Conservation (phyloP, 2,329 filamentous ascomycete genomes). For the Alternaria atra region DNA sequence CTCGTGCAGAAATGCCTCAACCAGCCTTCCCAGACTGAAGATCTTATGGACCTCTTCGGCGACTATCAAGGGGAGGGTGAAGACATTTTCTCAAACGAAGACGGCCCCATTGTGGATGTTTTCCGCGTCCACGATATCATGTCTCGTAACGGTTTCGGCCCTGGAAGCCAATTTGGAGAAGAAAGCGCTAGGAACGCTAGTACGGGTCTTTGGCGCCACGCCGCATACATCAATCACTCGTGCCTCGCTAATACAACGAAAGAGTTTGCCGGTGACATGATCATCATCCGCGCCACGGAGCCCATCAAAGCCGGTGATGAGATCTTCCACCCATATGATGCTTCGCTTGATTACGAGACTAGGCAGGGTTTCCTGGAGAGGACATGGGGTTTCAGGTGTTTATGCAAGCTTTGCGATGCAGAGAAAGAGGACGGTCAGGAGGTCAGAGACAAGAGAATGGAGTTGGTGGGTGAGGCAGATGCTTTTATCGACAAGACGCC, state of each 20-base stretch:
- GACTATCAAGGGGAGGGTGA: slow-evolving; percentile 52
- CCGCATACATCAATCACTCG: slow-evolving; percentile 57
- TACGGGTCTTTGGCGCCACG: slow-evolving; percentile 53
- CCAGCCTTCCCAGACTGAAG: slow-evolving; percentile 49
- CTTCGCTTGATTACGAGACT: slow-evolving; percentile 44
- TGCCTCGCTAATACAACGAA: slow-evolving; percentile 54
- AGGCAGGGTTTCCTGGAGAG: slow-evolving; percentile 40
- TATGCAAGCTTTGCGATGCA: slow-evolving; percentile 50
- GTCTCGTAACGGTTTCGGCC: slow-evolving; percentile 57
- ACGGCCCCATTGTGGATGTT: slow-evolving; percentile 56
- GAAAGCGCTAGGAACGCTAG: slow-evolving; percentile 34
- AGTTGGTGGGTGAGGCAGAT: slow-evolving; percentile 35
- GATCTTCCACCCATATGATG: slow-evolving; percentile 41
- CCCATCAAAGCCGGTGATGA: slow-evolving; percentile 37
- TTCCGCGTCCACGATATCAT: slow-evolving; percentile 60
- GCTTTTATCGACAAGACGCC: slow-evolving; percentile 34
- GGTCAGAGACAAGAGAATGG: slow-evolving; percentile 34
- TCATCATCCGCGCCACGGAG: slow-evolving; percentile 53
- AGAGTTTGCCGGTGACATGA: slow-evolving; percentile 52
- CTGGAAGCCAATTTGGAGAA: slow-evolving; percentile 37
- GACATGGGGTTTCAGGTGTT: slow-evolving; percentile 56
- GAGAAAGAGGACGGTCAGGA: slow-evolving; percentile 41
- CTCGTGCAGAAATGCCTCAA: slow-evolving; percentile 60
- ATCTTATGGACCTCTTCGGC: slow-evolving; percentile 47
- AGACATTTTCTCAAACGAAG: slow-evolving; percentile 48